Conservation (phyloP, 148 eudicot genomes). For the Pharnaceum exiguum region DNA sequence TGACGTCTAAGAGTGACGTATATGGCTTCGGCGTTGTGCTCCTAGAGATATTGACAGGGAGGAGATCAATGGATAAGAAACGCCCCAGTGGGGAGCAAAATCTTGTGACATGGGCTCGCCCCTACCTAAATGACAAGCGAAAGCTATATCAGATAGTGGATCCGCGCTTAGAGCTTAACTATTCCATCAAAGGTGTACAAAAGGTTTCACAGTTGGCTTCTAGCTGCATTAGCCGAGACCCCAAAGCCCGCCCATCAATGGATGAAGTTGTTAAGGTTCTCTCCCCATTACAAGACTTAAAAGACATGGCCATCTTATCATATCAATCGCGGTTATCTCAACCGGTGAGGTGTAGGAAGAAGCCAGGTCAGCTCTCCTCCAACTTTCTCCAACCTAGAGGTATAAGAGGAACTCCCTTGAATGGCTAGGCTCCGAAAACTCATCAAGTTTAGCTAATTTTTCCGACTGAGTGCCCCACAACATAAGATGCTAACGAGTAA, state of each 20-base stretch:
- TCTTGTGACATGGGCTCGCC: slow-evolving; percentile 85
- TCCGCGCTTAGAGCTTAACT: slow-evolving; percentile 81
- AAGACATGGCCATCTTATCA: slow-evolving; percentile 69
- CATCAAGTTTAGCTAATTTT: neutral
- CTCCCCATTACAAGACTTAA: slow-evolving; percentile 61
- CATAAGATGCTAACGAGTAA: too few species aligned
- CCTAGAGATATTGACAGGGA: slow-evolving; percentile 81
- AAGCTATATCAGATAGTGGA: slow-evolving; percentile 79
- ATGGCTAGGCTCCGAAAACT: slow-evolving; percentile 17
- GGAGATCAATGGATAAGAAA: slow-evolving; percentile 95
- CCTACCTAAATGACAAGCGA: slow-evolving; percentile 67
- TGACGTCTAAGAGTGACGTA: slow-evolving; percentile 92
- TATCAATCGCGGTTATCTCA: slow-evolving; percentile 66
- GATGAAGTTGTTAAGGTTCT: slow-evolving; percentile 80
- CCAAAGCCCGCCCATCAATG: slow-evolving; percentile 84
- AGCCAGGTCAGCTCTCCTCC: slow-evolving; percentile 39
- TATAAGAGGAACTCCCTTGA: slow-evolving; percentile 42
- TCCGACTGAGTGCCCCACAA: slow-evolving; percentile 1
- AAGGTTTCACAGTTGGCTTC: slow-evolving; percentile 62
- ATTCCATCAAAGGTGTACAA: slow-evolving; percentile 88
- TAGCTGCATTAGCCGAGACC: slow-evolving; percentile 75
- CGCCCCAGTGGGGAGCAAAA: slow-evolving; percentile 89
- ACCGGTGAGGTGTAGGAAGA: slow-evolving; percentile 69
- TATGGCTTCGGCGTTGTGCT: slow-evolving; percentile 95
- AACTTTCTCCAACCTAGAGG: slow-evolving; percentile 42